Evolutionary conservation across 2,329 filamentous ascomycete species (phyloP), one percentile per base, ranked within the genome.

Genomic region (Alternaria sp.): DNA sequence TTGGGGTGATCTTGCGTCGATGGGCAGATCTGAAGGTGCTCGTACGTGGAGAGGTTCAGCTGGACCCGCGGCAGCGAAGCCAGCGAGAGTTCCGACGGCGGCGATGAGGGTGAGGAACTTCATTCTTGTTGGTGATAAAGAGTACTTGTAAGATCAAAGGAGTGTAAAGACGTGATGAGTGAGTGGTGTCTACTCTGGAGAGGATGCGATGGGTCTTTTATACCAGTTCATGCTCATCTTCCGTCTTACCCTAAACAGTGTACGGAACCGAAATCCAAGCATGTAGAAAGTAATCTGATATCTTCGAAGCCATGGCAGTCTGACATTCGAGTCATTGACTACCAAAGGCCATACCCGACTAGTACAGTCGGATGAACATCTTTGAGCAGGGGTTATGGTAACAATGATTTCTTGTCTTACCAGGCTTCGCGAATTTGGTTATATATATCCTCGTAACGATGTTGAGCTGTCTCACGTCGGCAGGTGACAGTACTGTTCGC

Each of bases 371-470:
- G 18, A 18, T 40, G n/a, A 40, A 9, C n/a, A 40, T 18, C n/a
- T 18, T 5, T 1, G n/a, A 40, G 36, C 36, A 40, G 8, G 16
- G 16, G 0, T 36, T 16, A 38, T 38, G 16, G 16, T 38, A 38
- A n/a, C 25, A 8, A n/a, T 38, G 34, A 20, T 18, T 4, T 18
- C n/a, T 5, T 18, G 4, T 20, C n/a, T 18, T 18, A 40, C 0
- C 5, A 38, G 14, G 5, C 3, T 16, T 38, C 16, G 16, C 3
- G 34, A 8, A 38, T 16, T 3, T 38, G 7, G 16, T 7, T n/a
- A n/a, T 1, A 1, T 36, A 14, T 1, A 36, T 36, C 5, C 0
- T n/a, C 6, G 3, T 36, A 30, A 1, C 10, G 28, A 2, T 11
- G 11, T 11, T 2, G 0, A 30, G 11, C 4, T 30, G 4, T 30